phyloP scores from a whole-genome alignment of 176 grass and related monocot species.

The Musa beccarii region DNA sequence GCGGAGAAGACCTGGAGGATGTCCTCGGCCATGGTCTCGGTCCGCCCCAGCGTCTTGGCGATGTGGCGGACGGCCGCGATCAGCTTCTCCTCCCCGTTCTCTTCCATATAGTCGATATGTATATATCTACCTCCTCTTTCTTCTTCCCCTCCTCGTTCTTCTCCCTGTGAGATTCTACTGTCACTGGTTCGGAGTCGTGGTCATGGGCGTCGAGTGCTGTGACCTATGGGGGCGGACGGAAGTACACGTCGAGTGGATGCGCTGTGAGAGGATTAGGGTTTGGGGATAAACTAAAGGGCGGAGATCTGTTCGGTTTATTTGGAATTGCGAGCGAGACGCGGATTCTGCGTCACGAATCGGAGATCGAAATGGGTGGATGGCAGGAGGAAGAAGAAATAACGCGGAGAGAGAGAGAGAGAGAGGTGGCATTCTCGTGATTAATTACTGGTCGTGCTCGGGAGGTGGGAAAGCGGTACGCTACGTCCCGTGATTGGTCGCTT shows the following conservation, averaged over 20 bases:
- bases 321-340: neutral
- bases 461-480: neutral
- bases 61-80: conserved; percentile 89
- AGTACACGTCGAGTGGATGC: no score
- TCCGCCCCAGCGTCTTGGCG: conserved; percentile 72
- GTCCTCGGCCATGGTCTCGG: conserved; percentile 90
- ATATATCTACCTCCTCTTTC: neutral
- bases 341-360: neutral
- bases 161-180: no score
- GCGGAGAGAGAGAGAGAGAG: neutral
- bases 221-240: no score
- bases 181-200: no score
- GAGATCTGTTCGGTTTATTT: neutral
- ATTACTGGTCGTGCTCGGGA: neutral
- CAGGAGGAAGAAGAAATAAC: neutral
- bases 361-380: neutral
- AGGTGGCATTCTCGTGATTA: neutral
- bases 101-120: conserved; percentile 39
- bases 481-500: neutral
- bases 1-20: conserved; percentile 90
- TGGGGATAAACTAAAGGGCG: neutral
- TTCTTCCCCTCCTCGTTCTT: neutral
- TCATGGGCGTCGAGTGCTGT: neutral
- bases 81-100: conserved; percentile 95
- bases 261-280: neutral